Evolutionary conservation across 208 protist species (phyloP).

Genomic region (Trypanosoma caninum): DNA sequence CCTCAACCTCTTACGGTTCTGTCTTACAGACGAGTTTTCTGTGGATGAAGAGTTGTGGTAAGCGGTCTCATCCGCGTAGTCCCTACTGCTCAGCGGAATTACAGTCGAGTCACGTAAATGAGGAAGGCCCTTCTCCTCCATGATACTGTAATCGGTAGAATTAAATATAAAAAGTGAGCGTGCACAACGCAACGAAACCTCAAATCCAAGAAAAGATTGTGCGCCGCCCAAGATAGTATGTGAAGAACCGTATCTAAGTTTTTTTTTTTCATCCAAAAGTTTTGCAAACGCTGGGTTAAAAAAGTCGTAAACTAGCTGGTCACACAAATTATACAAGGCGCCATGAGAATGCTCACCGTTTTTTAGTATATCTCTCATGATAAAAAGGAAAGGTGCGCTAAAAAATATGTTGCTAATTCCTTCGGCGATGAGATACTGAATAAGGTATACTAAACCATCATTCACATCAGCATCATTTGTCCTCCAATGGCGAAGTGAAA

Average conservation of each 20-base stretch:
- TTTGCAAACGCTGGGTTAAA: slow-evolving; percentile 81
- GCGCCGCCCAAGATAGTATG: slow-evolving; percentile 50
- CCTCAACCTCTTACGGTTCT: slow-evolving; percentile 18
- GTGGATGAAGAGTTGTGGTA: not conserved
- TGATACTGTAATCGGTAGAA: slow-evolving; percentile 67
- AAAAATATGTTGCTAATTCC: slow-evolving; percentile 61
- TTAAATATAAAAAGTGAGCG: slow-evolving; percentile 75
- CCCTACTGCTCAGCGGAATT: slow-evolving; percentile 32
- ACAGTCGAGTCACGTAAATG: slow-evolving; percentile 52
- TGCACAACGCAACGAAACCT: slow-evolving; percentile 78
- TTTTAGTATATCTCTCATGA: slow-evolving; percentile 70
- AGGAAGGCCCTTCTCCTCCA: slow-evolving; percentile 78
- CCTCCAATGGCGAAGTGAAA: slow-evolving; percentile 71
- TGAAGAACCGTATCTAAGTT: slow-evolving; percentile 24
- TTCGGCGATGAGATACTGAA: slow-evolving; percentile 52
- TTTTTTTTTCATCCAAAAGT: slow-evolving; percentile 35
- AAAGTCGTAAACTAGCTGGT: slow-evolving; percentile 78
- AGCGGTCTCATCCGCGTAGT: slow-evolving; percentile 3
- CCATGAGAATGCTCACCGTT: slow-evolving; percentile 63
- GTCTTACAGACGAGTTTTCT: slow-evolving; percentile 4
- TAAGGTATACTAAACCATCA: slow-evolving; percentile 68
- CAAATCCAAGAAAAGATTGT: slow-evolving; percentile 79
- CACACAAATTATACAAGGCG: slow-evolving; percentile 69
- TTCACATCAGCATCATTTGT: slow-evolving; percentile 79
- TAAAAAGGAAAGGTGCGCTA: slow-evolving; percentile 68